These are phyloP conservation scores for Cryptosporidium baileyi DNA, from an alignment of 169 alveolate genomes.

Conservation along the genomic window DNA sequence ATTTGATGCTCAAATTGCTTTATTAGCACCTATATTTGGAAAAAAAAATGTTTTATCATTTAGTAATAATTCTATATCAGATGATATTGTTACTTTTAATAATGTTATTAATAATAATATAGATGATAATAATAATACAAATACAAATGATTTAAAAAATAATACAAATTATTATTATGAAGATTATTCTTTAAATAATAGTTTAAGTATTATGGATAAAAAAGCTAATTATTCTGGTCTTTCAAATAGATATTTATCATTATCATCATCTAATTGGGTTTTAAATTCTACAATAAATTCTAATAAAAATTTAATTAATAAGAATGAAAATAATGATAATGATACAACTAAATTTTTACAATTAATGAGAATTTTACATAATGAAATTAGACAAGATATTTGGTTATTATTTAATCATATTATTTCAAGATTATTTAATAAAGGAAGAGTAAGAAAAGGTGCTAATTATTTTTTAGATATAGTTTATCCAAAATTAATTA, in stretches of 20 bases:
- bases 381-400: slow-evolving; percentile 73
- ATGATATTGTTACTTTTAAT: neutral
- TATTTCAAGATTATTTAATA: slow-evolving; percentile 71
- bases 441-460: slow-evolving; percentile 67
- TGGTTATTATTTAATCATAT: slow-evolving; percentile 72
- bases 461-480: slow-evolving; percentile 72
- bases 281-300: neutral
- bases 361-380: slow-evolving; percentile 71
- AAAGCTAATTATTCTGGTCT: neutral
- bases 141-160: neutral
- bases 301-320: too few relatives aligned
- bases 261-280: neutral
- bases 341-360: slow-evolving; percentile 57
- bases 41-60: slow-evolving; percentile 21
- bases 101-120: neutral
- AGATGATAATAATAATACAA: neutral
- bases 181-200: neutral
- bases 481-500: slow-evolving; percentile 70
- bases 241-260: neutral
- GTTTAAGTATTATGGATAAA: neutral
- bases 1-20: slow-evolving; percentile 72
- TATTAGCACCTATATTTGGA: slow-evolving; percentile 73
- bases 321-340: too few relatives aligned
- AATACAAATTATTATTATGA: neutral
- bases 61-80: neutral